Conservation (phyloP, 140 eudicot genomes). For the Anethum foeniculum region DNA sequence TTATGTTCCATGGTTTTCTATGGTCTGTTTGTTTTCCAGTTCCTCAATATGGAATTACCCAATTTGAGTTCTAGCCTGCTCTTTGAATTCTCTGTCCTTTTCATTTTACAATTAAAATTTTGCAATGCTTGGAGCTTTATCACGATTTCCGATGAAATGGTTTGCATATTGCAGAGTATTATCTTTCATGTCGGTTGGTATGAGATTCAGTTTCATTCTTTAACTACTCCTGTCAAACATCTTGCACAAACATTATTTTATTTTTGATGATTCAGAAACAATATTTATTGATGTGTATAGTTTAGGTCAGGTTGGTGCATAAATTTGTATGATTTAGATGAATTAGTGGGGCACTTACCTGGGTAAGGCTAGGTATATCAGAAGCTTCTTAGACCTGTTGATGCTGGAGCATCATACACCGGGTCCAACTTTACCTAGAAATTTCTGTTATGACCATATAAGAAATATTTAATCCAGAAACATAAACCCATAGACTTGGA, state of each 20-base stretch:
- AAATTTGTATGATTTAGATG: background rate
- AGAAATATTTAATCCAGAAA: background rate
- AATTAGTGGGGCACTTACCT: background rate
- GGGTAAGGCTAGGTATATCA: background rate
- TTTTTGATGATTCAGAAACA: background rate
- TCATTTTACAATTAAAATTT: background rate
- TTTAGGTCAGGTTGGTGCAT: background rate
- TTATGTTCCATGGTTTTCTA: slow-evolving; percentile 14
- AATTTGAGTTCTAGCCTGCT: slow-evolving; percentile 10
- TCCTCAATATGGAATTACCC: slow-evolving; percentile 16
- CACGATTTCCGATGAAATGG: slow-evolving; percentile 8
- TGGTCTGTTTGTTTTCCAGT: slow-evolving; percentile 11
- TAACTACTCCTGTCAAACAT: background rate
- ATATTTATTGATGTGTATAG: background rate
- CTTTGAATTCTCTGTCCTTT: slow-evolving; percentile 2
- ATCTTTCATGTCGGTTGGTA: slow-evolving; percentile 1
- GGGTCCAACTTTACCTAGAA: background rate
- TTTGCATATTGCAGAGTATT: slow-evolving; percentile 9
- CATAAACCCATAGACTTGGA: background rate
- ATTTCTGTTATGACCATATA: background rate
- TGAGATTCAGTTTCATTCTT: background rate
- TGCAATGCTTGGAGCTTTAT: slow-evolving; percentile 1
- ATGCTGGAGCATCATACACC: background rate
- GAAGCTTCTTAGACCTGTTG: background rate
- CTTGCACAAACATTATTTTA: background rate